Evolutionary conservation across 805 yeast genomes (phyloP).

Genomic region (Yamadazyma kitorensis): DNA sequence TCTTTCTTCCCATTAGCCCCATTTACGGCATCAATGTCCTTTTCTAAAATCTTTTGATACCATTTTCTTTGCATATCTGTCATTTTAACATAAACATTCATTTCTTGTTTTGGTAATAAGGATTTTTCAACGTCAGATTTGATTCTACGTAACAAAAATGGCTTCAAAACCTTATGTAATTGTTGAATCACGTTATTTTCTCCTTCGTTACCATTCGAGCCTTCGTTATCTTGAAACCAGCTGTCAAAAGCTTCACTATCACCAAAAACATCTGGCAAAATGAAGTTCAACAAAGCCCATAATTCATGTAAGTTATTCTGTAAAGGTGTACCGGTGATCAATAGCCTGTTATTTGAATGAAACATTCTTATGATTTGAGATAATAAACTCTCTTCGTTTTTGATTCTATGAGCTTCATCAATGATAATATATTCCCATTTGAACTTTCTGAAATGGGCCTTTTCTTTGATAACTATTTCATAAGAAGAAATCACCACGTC

Average conservation of each 20-base stretch:
- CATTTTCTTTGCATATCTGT: slow-evolving; percentile 75
- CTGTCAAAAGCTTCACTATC: slow-evolving; percentile 71
- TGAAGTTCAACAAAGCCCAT: slow-evolving; percentile 77
- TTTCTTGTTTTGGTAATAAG: slow-evolving; percentile 69
- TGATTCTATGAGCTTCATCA: slow-evolving; percentile 83
- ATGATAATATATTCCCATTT: slow-evolving; percentile 75
- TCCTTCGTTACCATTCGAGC: slow-evolving; percentile 26
- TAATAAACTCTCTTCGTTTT: slow-evolving; percentile 69
- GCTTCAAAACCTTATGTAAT: slow-evolving; percentile 71
- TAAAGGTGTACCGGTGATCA: slow-evolving; percentile 80
- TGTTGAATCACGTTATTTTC: slow-evolving; percentile 53
- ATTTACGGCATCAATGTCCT: slow-evolving; percentile 81
- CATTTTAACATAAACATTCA: slow-evolving; percentile 73
- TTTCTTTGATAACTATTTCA: slow-evolving; percentile 75
- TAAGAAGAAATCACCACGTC: slow-evolving; percentile 72
- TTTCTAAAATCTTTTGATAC: slow-evolving; percentile 74
- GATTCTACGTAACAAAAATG: slow-evolving; percentile 72
- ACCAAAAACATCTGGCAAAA: slow-evolving; percentile 75
- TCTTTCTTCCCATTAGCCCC: slow-evolving; percentile 77
- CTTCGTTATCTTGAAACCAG: slow-evolving; percentile 54
- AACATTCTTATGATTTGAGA: slow-evolving; percentile 75
- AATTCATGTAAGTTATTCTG: slow-evolving; percentile 78
- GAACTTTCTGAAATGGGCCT: slow-evolving; percentile 61
- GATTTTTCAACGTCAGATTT: slow-evolving; percentile 82
- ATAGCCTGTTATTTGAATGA: slow-evolving; percentile 63